A percentile compares a stretch with the other conserved stretches of the same genome.
Conservation (phyloP, 257 asterid genomes). For the Plantago ovata region DNA sequence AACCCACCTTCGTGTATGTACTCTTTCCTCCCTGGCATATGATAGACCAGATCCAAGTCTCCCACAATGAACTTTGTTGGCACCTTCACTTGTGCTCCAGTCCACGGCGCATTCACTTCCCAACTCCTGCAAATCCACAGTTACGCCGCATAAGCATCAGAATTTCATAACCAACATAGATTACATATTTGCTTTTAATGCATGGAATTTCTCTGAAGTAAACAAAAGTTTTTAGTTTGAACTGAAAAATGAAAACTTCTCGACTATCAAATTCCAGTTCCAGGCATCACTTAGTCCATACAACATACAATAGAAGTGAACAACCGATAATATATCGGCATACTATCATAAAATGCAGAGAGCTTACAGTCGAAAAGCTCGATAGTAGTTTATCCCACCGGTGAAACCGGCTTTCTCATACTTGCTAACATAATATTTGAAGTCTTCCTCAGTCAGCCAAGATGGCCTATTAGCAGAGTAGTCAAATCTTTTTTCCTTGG, state of each 20-base stretch:
- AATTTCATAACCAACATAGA: too few relatives aligned
- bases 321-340: too few relatives aligned
- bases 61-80: conserved; percentile 62
- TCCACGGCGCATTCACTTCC: conserved; percentile 67
- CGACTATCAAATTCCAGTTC: too few relatives aligned
- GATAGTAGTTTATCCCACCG: conserved; percentile 76
- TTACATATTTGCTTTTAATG: too few relatives aligned
- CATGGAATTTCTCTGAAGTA: too few relatives aligned
- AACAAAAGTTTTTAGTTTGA: too few relatives aligned
- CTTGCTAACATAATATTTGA: conserved; percentile 48
- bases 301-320: too few relatives aligned
- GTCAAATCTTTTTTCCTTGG: conserved; percentile 52
- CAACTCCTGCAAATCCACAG: conserved; percentile 39
- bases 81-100: conserved; percentile 51
- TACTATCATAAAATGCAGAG: background rate
- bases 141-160: too few relatives aligned
- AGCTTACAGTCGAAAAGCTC: conserved; percentile 44
- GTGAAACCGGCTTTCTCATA: conserved; percentile 67
- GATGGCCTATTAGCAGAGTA: conserved; percentile 38
- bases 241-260: too few relatives aligned
- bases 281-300: too few relatives aligned
- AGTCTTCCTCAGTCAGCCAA: conserved; percentile 62
- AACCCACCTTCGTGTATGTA: conserved; percentile 56
- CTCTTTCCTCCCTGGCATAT: conserved; percentile 47
- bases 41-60: conserved; percentile 53